Base-by-base conservation (phyloP, 169 alveolate species). In the Plasmodium reichenowi region DNA sequence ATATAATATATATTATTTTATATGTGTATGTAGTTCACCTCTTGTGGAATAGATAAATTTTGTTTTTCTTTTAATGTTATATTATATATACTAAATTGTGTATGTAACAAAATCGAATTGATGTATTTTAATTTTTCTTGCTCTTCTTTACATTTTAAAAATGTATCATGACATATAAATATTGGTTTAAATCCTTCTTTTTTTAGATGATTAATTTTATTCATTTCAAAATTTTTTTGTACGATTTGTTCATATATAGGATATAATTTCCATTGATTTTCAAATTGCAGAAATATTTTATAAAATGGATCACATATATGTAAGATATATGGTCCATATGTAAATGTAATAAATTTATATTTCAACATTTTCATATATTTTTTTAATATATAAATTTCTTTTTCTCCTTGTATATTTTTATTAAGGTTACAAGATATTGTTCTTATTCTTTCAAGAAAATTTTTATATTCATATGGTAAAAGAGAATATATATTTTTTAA, bases 241-340 rank as follows among this genome's bases (percentile, higher is more conserved):
- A 20, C 24, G 43, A 20, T 47, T 68, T 80, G 90, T 48, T 80
- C 64, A 80, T 80, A 80, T 24, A 10, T 15, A 67, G 90, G 90
- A n/a, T 62, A 80, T 80, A 80, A 80, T 67, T 67, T 80, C 90
- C 90, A 80, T 32, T 24, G 62, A 29, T 68, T 43, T 48, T 80
- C 62, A 78, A 78, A 80, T 17, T 80, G 85, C 7, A 80, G 15
- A 68, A 67, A 80, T 29, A 80, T 80, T 80, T 80, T 80, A 50
- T 80, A 56, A 67, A 80, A 80, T 22, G 90, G 90, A 15, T 80
- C 90, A 43, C 90, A 80, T 15, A 80, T 80, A 50, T 80, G 90
- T 63, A 80, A 72, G 24, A 80, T 48, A 26, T 80, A 80, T 29
- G 90, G 90, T 0, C 90, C 90, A 66, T 80, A 60, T 22, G 9